Base-by-base conservation (phyloP, 306 rosid species). In the Urtica urens region DNA sequence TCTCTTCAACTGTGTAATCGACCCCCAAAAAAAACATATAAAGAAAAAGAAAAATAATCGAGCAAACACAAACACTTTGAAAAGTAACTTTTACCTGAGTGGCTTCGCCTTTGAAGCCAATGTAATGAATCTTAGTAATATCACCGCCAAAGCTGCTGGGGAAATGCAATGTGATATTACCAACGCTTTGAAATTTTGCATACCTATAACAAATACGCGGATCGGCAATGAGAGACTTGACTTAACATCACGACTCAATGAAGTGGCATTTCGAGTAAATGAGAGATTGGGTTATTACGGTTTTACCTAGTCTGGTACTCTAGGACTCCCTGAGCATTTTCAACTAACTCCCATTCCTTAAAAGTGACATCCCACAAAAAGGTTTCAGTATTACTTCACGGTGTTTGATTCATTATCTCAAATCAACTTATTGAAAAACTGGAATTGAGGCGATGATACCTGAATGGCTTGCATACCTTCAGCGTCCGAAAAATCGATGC, bases 301-400 rank as follows among this genome's bases (percentile, higher is more conserved):
- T 67, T n/a, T n/a, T 77, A 90, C 95, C 94, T 78, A 58, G 99
- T 90, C 76, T 90, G 99, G 78, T 79, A 90, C 77, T 90, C 99
- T 72, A 90, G 46, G 33, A 79, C 79, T 74, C 99, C 99, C 66
- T 81, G 99, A 60, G 69, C 64, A 71, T 85, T 90, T 69, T 90
- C 99, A 56, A 41, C 99, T 81, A 90, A 82, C 53, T 90, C 99
- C 99, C 95, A 90, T 70, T 90, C 99, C 99, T 84, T 18, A 10
- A 68, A 60, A 17, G 51, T 38, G 29, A 30, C 51, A 28, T 51
- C 38, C 56, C 62, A n/a, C n/a, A 45, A 47, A 31, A 58, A 28
- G 68, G n/a, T 3, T 10, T 35, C 10, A 35, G 10, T 16, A 35
- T 35, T 10, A 35, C n/a, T n/a, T n/a, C n/a, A n/a, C n/a, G n/a